Evolutionary conservation across 2,329 filamentous ascomycete species (phyloP), one percentile per base, ranked within the genome.

Genomic region (Sporothrix humicola): DNA sequence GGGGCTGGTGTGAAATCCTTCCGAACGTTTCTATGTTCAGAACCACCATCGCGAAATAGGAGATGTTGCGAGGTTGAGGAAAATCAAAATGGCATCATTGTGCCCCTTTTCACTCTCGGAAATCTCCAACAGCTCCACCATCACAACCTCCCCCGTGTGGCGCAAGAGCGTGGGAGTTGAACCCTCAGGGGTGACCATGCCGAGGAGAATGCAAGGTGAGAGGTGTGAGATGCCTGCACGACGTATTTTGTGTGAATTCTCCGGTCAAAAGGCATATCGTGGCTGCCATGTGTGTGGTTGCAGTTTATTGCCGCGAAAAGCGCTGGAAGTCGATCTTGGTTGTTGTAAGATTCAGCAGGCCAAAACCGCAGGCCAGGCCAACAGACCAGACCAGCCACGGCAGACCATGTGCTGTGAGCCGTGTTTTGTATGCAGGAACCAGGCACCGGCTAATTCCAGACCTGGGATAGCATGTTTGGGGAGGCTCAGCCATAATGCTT

Each of bases 381-480:
- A n/a, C 37, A 23, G 61, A 12, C 20, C 42, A 46, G 42, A 20
- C 37, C 59, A 46, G 37, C 8, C 52, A 15, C 48, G 6, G 48
- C 48, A 2, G 48, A 37, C 59, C 61, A 66, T 48, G 59, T 26
- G 61, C 61, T 37, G 12, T 52, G 23, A n/a, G 65, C 46, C 46
- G 65, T 46, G n/a, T 52, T 44, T 54, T 23, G 31, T 44, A 56
- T 69, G 66, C 66, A 56, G 66, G 66, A 56, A 54, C 66, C 66
- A 69, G 66, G 66, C 50, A 69, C 66, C 50, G 66, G 50, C 50
- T 44, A 44, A 56, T 44, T 56, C 63, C 68, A 71, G 42, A 13
- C 54, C n/a, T 20, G n/a, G 13, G 15, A 56, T 20, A 23, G 13
- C 17, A 23, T 17, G 20, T 37, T 12, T 61, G 13, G 58, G 6